These are phyloP conservation scores for Auricularia heimuer DNA, from an alignment of 768 basidiomycete genomes.

Conservation along the genomic window DNA sequence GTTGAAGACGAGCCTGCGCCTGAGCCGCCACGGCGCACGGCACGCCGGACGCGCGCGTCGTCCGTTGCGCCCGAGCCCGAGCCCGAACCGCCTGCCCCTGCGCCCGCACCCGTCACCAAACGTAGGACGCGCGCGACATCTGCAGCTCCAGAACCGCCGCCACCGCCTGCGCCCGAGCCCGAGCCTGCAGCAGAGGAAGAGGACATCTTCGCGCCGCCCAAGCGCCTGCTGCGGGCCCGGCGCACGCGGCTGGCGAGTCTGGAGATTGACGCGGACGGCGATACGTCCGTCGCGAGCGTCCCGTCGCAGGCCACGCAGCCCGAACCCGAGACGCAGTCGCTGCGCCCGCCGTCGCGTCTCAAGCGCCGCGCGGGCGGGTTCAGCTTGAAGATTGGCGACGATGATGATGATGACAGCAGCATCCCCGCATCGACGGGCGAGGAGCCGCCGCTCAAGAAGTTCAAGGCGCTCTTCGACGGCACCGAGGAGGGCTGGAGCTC, in stretches of 20 bases:
- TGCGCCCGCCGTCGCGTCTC: not conserved
- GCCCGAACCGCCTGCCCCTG: not conserved
- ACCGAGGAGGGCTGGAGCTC: conserved; percentile 24
- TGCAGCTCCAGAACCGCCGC: not conserved
- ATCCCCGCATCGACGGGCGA: not conserved
- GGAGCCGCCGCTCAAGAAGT: conserved; percentile 56
- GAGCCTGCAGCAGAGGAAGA: not conserved
- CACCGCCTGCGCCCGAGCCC: not conserved
- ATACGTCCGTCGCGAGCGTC: not conserved
- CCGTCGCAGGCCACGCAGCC: not conserved
- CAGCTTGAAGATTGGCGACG: conserved; percentile 11
- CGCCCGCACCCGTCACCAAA: not conserved
- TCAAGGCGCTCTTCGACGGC: conserved; percentile 60
- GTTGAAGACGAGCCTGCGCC: too few species aligned
- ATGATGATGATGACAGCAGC: conserved; percentile 14
- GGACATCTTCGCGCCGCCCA: not conserved
- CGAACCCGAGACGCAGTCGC: not conserved
- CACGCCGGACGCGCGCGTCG: not conserved
- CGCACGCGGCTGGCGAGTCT: not conserved
- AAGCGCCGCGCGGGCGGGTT: not conserved
- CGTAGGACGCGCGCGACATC: not conserved
- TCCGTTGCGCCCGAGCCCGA: not conserved
- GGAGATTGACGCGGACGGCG: not conserved
- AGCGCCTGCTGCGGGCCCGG: not conserved
- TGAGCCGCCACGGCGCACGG: too few species aligned